phyloP scores from a whole-genome alignment of 2,329 filamentous ascomycete species.

The Sporothrix humicola region DNA sequence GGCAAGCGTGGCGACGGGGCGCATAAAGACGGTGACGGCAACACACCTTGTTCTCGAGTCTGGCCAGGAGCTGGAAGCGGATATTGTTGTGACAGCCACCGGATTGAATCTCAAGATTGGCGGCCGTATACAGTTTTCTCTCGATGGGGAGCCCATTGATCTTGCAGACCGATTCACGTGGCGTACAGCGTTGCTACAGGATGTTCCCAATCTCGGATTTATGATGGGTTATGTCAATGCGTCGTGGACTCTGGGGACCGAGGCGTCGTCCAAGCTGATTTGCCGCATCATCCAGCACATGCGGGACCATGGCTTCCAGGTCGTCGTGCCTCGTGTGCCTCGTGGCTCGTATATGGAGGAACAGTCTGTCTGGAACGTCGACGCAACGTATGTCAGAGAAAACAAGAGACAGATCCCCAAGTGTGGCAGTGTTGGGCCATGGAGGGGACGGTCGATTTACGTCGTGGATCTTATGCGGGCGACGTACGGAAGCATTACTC shows the following conservation, averaged over 20 bases:
- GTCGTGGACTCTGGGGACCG: background rate
- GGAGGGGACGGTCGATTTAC: background rate
- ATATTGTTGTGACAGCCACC: slow-evolving; percentile 69
- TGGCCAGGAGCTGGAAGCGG: slow-evolving; percentile 56
- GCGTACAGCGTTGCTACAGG: slow-evolving; percentile 39
- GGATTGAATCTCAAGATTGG: slow-evolving; percentile 63
- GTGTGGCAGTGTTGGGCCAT: background rate
- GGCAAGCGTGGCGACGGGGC: slow-evolving; percentile 51
- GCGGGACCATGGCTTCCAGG: background rate
- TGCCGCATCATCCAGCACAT: slow-evolving; percentile 11
- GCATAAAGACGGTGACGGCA: slow-evolving; percentile 52
- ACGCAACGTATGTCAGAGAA: background rate
- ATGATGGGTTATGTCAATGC: slow-evolving; percentile 14
- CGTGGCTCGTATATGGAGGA: background rate
- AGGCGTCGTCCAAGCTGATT: background rate
- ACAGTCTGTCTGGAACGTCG: slow-evolving; percentile 7
- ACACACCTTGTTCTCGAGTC: slow-evolving; percentile 52
- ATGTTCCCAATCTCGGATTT: slow-evolving; percentile 7
- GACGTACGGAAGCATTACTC: background rate
- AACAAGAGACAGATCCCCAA: background rate
- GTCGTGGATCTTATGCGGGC: background rate
- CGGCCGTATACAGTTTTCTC: slow-evolving; percentile 51
- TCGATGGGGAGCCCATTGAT: slow-evolving; percentile 57
- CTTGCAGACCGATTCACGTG: slow-evolving; percentile 57
- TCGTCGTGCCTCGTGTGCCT: background rate